A percentile compares a stretch with the other conserved stretches of the same genome.
These are phyloP conservation scores for Penicillium manginii DNA, from an alignment of 495 filamentous ascomycete species.

Conservation along the genomic window DNA sequence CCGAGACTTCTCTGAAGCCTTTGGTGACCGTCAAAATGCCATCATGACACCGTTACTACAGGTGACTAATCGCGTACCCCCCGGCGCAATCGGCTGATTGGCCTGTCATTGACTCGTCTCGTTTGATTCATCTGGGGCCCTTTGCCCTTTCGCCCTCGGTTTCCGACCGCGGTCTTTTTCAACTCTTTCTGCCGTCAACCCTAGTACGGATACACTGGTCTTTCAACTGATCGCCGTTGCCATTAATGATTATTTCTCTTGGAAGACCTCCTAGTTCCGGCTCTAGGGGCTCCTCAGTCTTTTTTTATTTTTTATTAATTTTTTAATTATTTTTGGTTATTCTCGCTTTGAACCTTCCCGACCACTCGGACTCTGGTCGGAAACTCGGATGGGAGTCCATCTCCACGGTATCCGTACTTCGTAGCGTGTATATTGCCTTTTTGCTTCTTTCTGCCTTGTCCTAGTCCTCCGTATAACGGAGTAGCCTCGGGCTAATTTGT, in stretches of 20 bases:
- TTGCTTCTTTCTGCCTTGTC: not conserved
- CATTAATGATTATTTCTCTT: not conserved
- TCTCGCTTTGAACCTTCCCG: slow-evolving; percentile 4
- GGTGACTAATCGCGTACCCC: slow-evolving; percentile 31
- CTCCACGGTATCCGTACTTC: not conserved
- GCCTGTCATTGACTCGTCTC: slow-evolving; percentile 10
- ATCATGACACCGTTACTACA: slow-evolving; percentile 27
- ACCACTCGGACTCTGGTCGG: not conserved
- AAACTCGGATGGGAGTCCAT: slow-evolving; percentile 1
- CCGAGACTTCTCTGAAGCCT: not conserved
- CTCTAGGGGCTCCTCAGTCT: not conserved
- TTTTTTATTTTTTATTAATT: not conserved
- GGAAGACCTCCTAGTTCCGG: not conserved
- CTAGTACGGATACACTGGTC: not conserved
- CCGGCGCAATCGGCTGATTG: slow-evolving; percentile 16
- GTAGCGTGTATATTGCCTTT: not conserved
- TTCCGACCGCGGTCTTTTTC: slow-evolving; percentile 6
- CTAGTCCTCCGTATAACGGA: not conserved
- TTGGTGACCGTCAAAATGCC: slow-evolving; percentile 10
- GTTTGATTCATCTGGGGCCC: not conserved
- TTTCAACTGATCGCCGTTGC: not conserved
- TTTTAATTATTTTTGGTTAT: not conserved
- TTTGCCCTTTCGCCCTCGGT: slow-evolving; percentile 3
- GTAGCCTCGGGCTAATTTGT: slow-evolving; percentile 4
- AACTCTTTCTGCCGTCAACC: not conserved